Evolutionary conservation across 805 yeast species (phyloP).

Genomic region (Wickerhamomyces xylosicus): DNA sequence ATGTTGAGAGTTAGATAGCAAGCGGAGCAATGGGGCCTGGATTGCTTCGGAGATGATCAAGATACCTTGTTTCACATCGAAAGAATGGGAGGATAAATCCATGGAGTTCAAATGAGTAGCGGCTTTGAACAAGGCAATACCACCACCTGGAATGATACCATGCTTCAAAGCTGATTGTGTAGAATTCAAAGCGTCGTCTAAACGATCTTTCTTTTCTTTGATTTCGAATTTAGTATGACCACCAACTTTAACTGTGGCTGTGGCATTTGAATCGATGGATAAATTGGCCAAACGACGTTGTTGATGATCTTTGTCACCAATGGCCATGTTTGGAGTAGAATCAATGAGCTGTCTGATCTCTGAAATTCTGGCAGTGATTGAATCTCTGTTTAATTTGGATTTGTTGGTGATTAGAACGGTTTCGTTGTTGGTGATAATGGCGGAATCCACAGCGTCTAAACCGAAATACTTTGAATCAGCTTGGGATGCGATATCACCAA

Average conservation of each 20-base stretch:
- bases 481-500: slow-evolving; percentile 90
- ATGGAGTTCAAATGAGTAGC: slow-evolving; percentile 64
- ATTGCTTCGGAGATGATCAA: slow-evolving; percentile 88
- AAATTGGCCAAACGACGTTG: slow-evolving; percentile 96
- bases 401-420: slow-evolving; percentile 87
- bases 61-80: slow-evolving; percentile 94
- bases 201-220: slow-evolving; percentile 98
- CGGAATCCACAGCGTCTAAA: slow-evolving; percentile 59
- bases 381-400: slow-evolving; percentile 61
- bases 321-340: slow-evolving; percentile 56
- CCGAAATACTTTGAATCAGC: slow-evolving; percentile 88
- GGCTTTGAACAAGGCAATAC: slow-evolving; percentile 95
- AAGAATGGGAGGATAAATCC: slow-evolving; percentile 34
- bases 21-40: slow-evolving; percentile 90
- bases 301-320: slow-evolving; percentile 89
- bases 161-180: slow-evolving; percentile 98
- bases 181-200: slow-evolving; percentile 96
- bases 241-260: slow-evolving; percentile 95
- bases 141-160: slow-evolving; percentile 99
- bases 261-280: slow-evolving; percentile 66
- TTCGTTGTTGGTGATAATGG: slow-evolving; percentile 91
- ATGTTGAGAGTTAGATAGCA: slow-evolving; percentile 93
- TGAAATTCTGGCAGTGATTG: slow-evolving; percentile 78
- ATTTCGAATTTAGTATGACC: slow-evolving; percentile 97
- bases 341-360: slow-evolving; percentile 80